These are phyloP conservation scores for Thermomucor indicae-seudaticae DNA, from an alignment of 371 early-diverging fungal genomes.

Conservation along the genomic window DNA sequence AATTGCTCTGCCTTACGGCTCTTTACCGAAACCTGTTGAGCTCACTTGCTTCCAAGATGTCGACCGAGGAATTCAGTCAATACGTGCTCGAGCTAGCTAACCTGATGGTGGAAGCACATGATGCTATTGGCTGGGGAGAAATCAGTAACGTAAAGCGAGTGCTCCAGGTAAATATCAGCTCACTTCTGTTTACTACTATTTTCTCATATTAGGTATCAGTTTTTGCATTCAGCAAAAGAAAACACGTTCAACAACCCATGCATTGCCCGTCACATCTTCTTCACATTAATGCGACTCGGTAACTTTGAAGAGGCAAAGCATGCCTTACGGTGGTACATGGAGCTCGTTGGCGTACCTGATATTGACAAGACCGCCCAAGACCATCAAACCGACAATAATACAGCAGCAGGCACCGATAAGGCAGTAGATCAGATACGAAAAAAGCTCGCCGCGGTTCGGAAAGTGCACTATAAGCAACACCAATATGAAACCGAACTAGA, in stretches of 20 bases:
- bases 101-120: conserved; percentile 22
- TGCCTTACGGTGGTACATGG: conserved; percentile 60
- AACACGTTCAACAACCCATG: conserved; percentile 73
- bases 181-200: no score
- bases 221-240: conserved; percentile 60
- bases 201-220: conserved; percentile 24
- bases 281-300: conserved; percentile 56
- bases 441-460: not conserved
- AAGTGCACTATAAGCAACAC: not conserved
- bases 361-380: conserved; percentile 27
- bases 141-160: conserved; percentile 21
- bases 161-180: conserved; percentile 16
- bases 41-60: not conserved
- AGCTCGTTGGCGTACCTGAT: conserved; percentile 44
- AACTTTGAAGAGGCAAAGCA: conserved; percentile 74
- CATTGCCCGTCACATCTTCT: conserved; percentile 62
- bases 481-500: conserved; percentile 8
- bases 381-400: no score
- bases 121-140: conserved; percentile 38
- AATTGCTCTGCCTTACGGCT: conserved; percentile 3
- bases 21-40: conserved; percentile 9
- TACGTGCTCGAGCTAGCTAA: conserved; percentile 16
- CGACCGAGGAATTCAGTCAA: not conserved
- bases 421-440: not conserved
- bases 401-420: no score